Percentiles rank a stretch among this genome's conserved stretches.
phyloP scores from a whole-genome alignment of 1,284 basidiomycete species.

The Malassezia psittaci region DNA sequence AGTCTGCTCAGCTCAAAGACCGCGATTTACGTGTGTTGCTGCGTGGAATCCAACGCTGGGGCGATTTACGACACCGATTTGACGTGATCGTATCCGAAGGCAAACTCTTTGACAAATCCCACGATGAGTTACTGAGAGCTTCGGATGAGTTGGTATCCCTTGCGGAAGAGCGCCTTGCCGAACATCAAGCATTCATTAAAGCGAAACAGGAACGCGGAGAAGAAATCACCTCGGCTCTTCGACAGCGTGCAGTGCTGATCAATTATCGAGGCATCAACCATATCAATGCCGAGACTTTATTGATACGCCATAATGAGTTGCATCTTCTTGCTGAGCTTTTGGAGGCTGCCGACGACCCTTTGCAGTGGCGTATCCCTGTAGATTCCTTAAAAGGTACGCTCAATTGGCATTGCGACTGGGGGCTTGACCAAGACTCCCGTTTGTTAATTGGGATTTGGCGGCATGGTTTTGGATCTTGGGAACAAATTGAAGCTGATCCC shows the following conservation, averaged over 20 bases:
- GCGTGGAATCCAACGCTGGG: conserved; percentile 91
- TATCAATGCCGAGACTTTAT: conserved; percentile 94
- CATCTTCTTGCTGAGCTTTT: conserved; percentile 68
- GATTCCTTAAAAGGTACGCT: conserved; percentile 85
- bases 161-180: conserved; percentile 71
- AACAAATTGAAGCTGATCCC: conserved; percentile 78
- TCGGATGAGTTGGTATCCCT: conserved; percentile 83
- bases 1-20: conserved; percentile 90
- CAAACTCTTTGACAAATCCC: conserved; percentile 90
- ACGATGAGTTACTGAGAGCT: conserved; percentile 77
- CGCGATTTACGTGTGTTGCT: conserved; percentile 91
- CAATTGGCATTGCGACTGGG: conserved; percentile 94
- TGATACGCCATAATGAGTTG: conserved; percentile 79
- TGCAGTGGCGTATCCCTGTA: conserved; percentile 75
- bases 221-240: conserved; percentile 52
- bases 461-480: conserved; percentile 96
- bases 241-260: conserved; percentile 89
- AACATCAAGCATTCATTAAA: conserved; percentile 58
- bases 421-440: conserved; percentile 82
- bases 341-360: conserved; percentile 56
- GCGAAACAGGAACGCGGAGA: conserved; percentile 62
- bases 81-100: conserved; percentile 84
- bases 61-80: conserved; percentile 87
- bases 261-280: conserved; percentile 77
- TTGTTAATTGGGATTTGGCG: conserved; percentile 83